These are phyloP conservation scores for Hyphodiscus sp. DNA, from an alignment of 2,329 filamentous ascomycete species.

Conservation along the genomic window DNA sequence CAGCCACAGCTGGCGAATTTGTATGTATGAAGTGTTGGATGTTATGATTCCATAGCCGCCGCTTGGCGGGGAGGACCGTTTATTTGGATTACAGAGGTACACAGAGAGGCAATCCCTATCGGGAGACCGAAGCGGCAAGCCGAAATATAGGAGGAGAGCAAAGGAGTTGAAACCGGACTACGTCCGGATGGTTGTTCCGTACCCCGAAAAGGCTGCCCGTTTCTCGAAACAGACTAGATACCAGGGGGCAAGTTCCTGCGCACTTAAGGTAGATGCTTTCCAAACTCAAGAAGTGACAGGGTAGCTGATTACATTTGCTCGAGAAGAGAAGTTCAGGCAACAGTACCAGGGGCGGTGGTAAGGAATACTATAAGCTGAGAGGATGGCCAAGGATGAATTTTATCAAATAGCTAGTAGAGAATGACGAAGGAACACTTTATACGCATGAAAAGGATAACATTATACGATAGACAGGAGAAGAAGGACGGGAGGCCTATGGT, in stretches of 20 bases:
- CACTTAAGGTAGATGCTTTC: too few species aligned
- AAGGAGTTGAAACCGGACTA: neutral
- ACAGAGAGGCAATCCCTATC: neutral
- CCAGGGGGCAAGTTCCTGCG: too few species aligned
- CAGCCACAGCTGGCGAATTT: neutral
- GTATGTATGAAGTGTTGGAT: too few species aligned
- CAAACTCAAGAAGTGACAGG: too few species aligned
- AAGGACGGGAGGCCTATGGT: neutral
- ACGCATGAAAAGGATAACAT: neutral
- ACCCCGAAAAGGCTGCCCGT: too few species aligned
- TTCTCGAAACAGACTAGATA: too few species aligned
- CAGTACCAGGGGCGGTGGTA: neutral
- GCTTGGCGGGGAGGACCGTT: neutral
- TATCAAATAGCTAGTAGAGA: neutral
- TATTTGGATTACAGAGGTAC: too few species aligned
- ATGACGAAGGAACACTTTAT: neutral
- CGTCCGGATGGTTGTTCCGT: neutral
- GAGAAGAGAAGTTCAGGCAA: neutral
- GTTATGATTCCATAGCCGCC: too few species aligned
- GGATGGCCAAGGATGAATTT: neutral
- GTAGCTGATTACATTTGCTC: neutral
- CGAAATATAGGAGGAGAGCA: neutral
- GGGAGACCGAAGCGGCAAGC: neutral
- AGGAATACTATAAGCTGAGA: neutral
- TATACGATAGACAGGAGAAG: neutral